Conservation (phyloP, 495 filamentous ascomycete species). For the Parathielavia appendiculata region DNA sequence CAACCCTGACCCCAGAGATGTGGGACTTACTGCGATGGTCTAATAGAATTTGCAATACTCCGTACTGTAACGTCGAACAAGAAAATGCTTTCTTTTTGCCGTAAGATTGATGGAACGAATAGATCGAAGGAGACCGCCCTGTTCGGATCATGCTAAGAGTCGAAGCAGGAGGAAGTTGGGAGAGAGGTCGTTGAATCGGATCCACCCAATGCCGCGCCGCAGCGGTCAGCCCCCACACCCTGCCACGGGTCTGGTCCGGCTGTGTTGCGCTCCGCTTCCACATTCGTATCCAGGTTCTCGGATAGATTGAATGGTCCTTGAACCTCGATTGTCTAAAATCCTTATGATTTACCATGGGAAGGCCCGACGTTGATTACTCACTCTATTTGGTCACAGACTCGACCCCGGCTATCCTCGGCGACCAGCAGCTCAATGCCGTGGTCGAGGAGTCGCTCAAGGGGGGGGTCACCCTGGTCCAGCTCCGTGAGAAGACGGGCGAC, state of each 20-base stretch:
- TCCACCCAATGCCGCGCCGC: too few relatives aligned
- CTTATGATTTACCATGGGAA: constrained; percentile 36
- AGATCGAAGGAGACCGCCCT: too few relatives aligned
- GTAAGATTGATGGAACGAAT: not conserved
- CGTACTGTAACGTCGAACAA: too few relatives aligned
- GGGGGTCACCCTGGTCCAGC: constrained; percentile 84
- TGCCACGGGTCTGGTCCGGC: too few relatives aligned
- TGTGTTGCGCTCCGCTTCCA: too few relatives aligned
- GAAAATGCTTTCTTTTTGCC: too few relatives aligned
- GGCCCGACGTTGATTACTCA: constrained; percentile 44
- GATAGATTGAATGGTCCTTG: too few relatives aligned
- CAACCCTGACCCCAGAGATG: not conserved
- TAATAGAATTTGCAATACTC: not conserved
- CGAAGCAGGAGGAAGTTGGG: not conserved
- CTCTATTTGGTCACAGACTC: constrained; percentile 94
- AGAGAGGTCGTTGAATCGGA: too few relatives aligned
- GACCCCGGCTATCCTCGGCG: constrained; percentile 68
- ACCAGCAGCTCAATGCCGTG: constrained; percentile 62
- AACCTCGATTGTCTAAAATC: too few relatives aligned
- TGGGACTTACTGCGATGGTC: not conserved
- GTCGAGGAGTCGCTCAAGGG: constrained; percentile 74
- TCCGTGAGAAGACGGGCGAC: constrained; percentile 80
- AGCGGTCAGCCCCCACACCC: too few relatives aligned
- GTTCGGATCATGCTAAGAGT: not conserved
- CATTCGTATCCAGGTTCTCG: too few relatives aligned